phyloP scores from a whole-genome alignment of 768 basidiomycete species.

The Pisolithus marmoratus region DNA sequence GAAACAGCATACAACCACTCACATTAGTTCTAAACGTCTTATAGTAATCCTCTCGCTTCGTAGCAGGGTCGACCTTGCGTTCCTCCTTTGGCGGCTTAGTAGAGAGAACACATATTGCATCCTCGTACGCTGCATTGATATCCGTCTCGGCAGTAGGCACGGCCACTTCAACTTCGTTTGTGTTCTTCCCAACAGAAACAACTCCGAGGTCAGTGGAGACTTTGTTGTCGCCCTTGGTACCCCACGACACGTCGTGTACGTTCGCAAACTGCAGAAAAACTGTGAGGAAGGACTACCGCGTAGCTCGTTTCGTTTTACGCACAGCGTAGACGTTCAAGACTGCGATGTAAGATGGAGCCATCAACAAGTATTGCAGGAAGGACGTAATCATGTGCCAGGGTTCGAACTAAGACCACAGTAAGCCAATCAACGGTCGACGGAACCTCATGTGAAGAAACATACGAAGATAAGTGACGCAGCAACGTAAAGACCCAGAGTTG shows the following conservation, averaged over 20 bases:
- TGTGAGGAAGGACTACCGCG: conserved; percentile 1
- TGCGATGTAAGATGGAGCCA: conserved; percentile 91
- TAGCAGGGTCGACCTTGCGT: conserved; percentile 51
- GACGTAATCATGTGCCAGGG: conserved; percentile 99
- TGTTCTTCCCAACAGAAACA: conserved; percentile 56
- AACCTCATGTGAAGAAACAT: conserved; percentile 30
- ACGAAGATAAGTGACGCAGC: conserved; percentile 81
- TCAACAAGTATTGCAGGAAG: conserved; percentile 86
- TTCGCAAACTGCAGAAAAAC: conserved; percentile 58
- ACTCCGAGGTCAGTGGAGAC: conserved; percentile 80
- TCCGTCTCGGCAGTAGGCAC: conserved; percentile 87
- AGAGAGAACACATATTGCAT: conserved; percentile 77
- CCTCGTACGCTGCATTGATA: conserved; percentile 85
- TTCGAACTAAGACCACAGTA: conserved; percentile 58
- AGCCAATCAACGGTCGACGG: background rate
- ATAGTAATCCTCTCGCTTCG: conserved; percentile 83
- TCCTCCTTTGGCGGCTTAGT: conserved; percentile 75
- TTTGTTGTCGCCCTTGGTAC: conserved; percentile 93
- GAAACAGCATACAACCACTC: conserved; percentile 14
- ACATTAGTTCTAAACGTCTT: conserved; percentile 84
- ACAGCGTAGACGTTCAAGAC: conserved; percentile 90
- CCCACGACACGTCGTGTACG: conserved; percentile 92
- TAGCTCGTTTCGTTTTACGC: conserved; percentile 8
- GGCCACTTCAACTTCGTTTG: conserved; percentile 80
- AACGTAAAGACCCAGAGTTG: conserved; percentile 88